Percentiles rank a stretch among this genome's conserved stretches.
These are phyloP conservation scores for Fonsecaea nubica DNA, from an alignment of 2,329 filamentous ascomycete species.

Conservation along the genomic window DNA sequence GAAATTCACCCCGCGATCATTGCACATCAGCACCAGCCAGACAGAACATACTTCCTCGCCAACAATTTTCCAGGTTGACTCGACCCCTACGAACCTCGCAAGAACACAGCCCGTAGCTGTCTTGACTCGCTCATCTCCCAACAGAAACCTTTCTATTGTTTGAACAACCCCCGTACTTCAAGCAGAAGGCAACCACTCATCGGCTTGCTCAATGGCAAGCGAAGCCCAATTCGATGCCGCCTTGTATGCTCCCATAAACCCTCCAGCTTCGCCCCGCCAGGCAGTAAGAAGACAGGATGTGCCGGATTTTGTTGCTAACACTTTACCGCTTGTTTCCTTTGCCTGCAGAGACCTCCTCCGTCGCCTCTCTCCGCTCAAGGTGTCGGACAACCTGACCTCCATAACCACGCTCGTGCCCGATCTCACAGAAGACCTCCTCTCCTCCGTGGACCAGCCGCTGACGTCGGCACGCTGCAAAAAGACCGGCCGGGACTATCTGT, in stretches of 20 bases:
- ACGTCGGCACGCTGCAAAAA: slow-evolving; percentile 83
- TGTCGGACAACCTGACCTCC: slow-evolving; percentile 81
- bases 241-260: slow-evolving; percentile 49
- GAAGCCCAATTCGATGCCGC: slow-evolving; percentile 60
- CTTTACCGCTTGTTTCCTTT: slow-evolving; percentile 31
- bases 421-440: slow-evolving; percentile 95
- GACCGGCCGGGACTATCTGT: slow-evolving; percentile 91
- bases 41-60: neutral
- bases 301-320: neutral
- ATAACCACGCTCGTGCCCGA: slow-evolving; percentile 89
- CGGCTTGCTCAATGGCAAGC: slow-evolving; percentile 27
- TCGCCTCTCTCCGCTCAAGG: slow-evolving; percentile 93
- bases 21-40: neutral
- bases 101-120: neutral
- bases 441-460: slow-evolving; percentile 95
- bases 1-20: neutral
- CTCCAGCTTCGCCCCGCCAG: neutral
- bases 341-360: slow-evolving; percentile 87
- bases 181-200: neutral
- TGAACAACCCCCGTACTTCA: neutral
- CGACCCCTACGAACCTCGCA: neutral
- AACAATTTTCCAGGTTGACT: neutral
- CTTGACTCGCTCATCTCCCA: neutral
- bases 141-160: neutral
- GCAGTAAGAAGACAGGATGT: neutral